Evolutionary conservation across 202 grass and related monocot species (phyloP).

Genomic region (Setaria italica): DNA sequence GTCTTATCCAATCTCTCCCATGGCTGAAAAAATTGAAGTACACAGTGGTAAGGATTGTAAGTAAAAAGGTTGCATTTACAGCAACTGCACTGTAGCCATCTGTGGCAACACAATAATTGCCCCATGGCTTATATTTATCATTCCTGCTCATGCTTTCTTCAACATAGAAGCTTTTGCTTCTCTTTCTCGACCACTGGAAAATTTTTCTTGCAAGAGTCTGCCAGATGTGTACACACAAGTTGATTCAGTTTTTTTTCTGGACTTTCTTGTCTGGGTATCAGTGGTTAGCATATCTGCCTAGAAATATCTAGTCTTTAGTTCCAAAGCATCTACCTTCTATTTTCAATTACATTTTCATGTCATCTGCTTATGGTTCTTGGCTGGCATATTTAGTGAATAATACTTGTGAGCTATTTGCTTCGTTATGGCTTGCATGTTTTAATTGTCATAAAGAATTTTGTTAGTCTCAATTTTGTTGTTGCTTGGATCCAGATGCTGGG

Average conservation of each 20-base stretch:
- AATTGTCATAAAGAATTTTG: neutral
- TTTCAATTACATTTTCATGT: constrained; percentile 15
- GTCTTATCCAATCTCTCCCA: neutral
- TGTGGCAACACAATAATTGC: neutral
- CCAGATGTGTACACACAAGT: neutral
- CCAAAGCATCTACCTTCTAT: neutral
- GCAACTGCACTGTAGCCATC: neutral
- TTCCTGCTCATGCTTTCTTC: neutral
- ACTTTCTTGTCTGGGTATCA: neutral
- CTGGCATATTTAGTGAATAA: neutral
- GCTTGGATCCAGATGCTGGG: constrained; percentile 74
- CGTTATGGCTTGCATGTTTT: neutral
- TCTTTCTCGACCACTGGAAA: neutral
- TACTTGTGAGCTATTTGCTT: neutral
- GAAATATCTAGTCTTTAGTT: constrained; percentile 1
- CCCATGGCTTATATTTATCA: neutral
- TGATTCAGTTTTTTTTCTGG: neutral
- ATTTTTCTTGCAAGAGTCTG: neutral
- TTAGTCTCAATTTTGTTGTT: constrained; percentile 23
- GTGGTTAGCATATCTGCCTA: constrained; percentile 1
- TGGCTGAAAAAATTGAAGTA: neutral
- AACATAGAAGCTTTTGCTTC: neutral
- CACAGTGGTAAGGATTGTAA: neutral
- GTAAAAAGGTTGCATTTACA: neutral
- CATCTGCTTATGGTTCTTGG: constrained; percentile 15